These are phyloP conservation scores for Apiospora marii DNA, from an alignment of 2,329 filamentous ascomycete genomes.

Conservation along the genomic window DNA sequence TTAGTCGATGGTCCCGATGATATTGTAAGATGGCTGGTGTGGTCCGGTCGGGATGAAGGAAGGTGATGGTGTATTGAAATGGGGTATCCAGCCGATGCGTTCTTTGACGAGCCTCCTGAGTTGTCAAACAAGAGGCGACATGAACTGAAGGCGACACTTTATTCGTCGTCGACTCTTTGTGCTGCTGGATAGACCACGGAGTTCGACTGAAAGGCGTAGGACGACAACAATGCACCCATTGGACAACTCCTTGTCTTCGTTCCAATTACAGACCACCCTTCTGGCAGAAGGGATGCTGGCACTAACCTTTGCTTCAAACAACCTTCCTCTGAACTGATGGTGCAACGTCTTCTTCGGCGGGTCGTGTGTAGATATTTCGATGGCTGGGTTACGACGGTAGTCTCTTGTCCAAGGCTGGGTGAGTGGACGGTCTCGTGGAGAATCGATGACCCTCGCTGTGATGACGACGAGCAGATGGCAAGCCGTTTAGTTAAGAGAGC, in stretches of 20 bases:
- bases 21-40: not conserved
- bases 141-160: constrained; percentile 5
- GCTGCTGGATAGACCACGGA: not conserved
- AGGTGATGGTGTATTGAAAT: not conserved
- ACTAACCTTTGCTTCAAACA: constrained; percentile 18
- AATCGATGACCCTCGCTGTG: constrained; percentile 11
- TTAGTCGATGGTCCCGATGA: constrained; percentile 3
- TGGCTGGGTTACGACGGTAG: not conserved
- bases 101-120: not conserved
- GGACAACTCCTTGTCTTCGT: constrained; percentile 1
- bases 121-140: not conserved
- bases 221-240: constrained; percentile 3
- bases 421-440: not conserved
- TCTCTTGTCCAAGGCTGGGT: not conserved
- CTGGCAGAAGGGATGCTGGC: constrained; percentile 5
- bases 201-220: not conserved
- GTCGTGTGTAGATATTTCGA: not conserved
- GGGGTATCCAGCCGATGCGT: not conserved
- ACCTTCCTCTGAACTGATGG: constrained; percentile 7
- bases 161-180: constrained; percentile 12
- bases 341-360: not conserved
- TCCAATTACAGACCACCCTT: not conserved
- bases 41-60: not conserved
- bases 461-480: constrained; percentile 6
- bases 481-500: not conserved